Evolutionary conservation across 2,329 filamentous ascomycete genomes (phyloP), one percentile per base, ranked within the genome.

Genomic region (Xylaria sp.): DNA sequence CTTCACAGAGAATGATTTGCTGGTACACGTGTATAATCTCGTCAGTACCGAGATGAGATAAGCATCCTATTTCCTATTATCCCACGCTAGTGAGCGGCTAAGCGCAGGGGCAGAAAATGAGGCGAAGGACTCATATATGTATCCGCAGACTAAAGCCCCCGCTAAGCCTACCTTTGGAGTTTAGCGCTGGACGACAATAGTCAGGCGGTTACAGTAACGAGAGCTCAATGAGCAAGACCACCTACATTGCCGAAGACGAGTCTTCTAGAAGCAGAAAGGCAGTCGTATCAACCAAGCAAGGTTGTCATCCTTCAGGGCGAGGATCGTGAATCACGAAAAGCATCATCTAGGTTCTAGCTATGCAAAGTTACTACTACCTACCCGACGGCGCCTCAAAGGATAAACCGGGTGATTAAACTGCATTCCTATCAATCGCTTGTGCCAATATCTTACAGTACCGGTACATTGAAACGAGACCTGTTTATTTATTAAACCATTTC

Each of bases 1-100:
- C 7, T 49, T 23, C n/a, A n/a, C n/a, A n/a, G n/a, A n/a, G n/a
- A n/a, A n/a, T n/a, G n/a, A n/a, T n/a, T n/a, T n/a, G n/a, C n/a
- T n/a, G n/a, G n/a, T n/a, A n/a, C n/a, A n/a, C n/a, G n/a, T n/a
- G 60, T 21, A 33, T 17, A 40, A 54, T 59, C 35, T 46, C 40
- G 43, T 40, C 37, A 62, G 54, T 62, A 43, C 59, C 54, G 59
- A 62, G 51, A 65, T 65, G 59, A 65, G 62, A 62, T 62, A 62
- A 62, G 58, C 54, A 65, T 62, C 38, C 50, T 58, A 61, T 57
- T 64, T 54, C 50, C 61, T 47, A 54, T 53, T 42, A 52, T 52
- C 61, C n/a, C n/a, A 17, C 12, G 31, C 45, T 21, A 19, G 58
- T 55, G 53, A 46, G 33, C 45, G 42, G 21, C 14, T 35, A 53